phyloP scores from a whole-genome alignment of 23 red algal genomes.

The Gracilariopsis chorda region DNA sequence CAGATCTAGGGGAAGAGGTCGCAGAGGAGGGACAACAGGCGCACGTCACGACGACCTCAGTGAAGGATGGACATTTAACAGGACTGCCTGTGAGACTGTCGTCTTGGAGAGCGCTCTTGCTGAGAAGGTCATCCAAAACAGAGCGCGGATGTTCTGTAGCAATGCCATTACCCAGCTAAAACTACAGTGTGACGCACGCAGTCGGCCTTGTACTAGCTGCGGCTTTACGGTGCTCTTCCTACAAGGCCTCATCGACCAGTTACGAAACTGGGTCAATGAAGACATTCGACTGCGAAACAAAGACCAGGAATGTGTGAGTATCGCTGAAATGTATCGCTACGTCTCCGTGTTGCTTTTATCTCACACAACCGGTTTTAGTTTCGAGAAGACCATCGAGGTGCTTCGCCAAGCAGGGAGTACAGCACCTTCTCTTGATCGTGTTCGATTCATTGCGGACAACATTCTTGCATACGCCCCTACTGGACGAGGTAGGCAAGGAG shows the following conservation, averaged over 20 bases:
- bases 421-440: background rate
- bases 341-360: background rate
- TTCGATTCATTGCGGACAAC: background rate
- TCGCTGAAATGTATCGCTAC: background rate
- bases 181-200: background rate
- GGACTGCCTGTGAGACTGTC: no score
- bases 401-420: background rate
- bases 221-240: background rate
- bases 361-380: background rate
- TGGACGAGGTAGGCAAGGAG: background rate
- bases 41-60: no score
- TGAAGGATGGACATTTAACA: no score
- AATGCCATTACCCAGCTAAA: slow-evolving; percentile 1
- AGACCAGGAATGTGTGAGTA: background rate
- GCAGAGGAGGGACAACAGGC: no score
- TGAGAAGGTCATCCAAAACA: slow-evolving; percentile 1
- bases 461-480: background rate
- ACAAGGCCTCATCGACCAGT: background rate
- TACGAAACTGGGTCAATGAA: background rate
- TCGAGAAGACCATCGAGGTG: background rate
- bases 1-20: no score
- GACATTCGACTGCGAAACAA: background rate
- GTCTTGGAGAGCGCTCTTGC: background rate
- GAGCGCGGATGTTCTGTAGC: background rate
- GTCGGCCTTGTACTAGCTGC: background rate